A percentile compares a stretch with the other conserved stretches of the same genome.
Evolutionary conservation across 2,329 filamentous ascomycete genomes (phyloP).

Genomic region (Penicillium olsonii): DNA sequence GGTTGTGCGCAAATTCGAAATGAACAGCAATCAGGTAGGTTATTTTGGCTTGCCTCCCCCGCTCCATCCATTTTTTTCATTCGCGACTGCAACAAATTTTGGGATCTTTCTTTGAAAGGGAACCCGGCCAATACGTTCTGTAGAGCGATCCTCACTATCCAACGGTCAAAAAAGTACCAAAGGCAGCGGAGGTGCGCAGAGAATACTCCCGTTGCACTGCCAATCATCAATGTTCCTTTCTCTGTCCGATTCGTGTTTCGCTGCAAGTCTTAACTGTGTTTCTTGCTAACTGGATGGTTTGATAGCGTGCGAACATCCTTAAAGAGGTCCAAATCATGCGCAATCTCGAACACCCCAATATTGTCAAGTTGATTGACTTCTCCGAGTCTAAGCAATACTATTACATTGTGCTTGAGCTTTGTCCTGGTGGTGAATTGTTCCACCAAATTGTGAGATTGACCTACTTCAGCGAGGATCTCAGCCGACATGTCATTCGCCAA

Average conservation of each 20-base stretch:
- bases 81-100: too few relatives aligned
- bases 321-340: constrained; percentile 99
- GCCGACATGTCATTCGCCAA: constrained; percentile 89
- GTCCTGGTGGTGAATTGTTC: constrained; percentile 93
- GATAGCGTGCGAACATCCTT: constrained; percentile 89
- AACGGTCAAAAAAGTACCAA: constrained; percentile 91
- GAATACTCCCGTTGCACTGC: constrained; percentile 7
- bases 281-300: constrained; percentile 29
- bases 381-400: constrained; percentile 93
- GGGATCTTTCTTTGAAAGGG: constrained; percentile 25
- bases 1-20: constrained; percentile 97
- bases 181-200: constrained; percentile 91
- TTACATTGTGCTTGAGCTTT: constrained; percentile 94
- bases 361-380: constrained; percentile 91
- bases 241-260: constrained; percentile 18
- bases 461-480: constrained; percentile 95
- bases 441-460: constrained; percentile 98
- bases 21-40: constrained; percentile 96
- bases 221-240: neutral
- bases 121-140: constrained; percentile 53
- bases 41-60: constrained; percentile 31
- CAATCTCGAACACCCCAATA: constrained; percentile 92
- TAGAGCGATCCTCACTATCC: constrained; percentile 94
- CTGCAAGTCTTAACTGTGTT: constrained; percentile 1
- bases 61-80: constrained; percentile 28